Evolutionary conservation across 2,329 filamentous ascomycete genomes (phyloP), one percentile per base, ranked within the genome.

Genomic region (Monosporascus sp.): DNA sequence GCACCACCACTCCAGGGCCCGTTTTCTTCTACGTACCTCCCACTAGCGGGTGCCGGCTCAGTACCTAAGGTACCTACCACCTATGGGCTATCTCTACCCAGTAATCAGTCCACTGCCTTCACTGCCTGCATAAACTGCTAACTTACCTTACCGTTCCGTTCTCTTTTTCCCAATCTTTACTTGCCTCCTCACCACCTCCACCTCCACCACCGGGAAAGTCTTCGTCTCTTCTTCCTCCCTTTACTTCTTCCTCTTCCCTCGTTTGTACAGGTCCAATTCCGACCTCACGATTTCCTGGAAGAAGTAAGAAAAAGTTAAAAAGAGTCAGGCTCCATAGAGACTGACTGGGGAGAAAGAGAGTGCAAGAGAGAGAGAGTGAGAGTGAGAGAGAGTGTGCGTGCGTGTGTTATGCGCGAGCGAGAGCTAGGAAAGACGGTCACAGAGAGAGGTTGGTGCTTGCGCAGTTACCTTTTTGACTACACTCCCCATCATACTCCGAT

Each of bases 221-320:
- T 63, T 59, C 59, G 55, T 64, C 63, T 65, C 64, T 61, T 67
- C 63, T 58, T 59, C 65, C 63, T 59, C 63, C 65, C 66, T 66
- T 62, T 66, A 61, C 59, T 62, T 64, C 63, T 62, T 65, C 64
- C 61, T 67, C 63, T 66, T 67, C 66, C 67, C 65, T 63, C 64
- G 43, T 46, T 46, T 46, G 43, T 60, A 64, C 61, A 63, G 57
- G 54, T 62, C 62, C 57, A 62, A 56, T 57, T 59, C 66, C 64
- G 68, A 68, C 69, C 68, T 69, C 66, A 61, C 62, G 64, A 65
- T 67, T 71, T 67, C 59, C 60, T 60, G 58, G 56, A 52, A 55
- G 31, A 34, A 34, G 31, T 14, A 34, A 34, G 31, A 34, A 34
- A 34, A 34, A 34, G 31, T 34, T 34, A 34, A 34, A 34, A 14